Conservation (phyloP, 306 rosid species). For the Cicer cuneatum region DNA sequence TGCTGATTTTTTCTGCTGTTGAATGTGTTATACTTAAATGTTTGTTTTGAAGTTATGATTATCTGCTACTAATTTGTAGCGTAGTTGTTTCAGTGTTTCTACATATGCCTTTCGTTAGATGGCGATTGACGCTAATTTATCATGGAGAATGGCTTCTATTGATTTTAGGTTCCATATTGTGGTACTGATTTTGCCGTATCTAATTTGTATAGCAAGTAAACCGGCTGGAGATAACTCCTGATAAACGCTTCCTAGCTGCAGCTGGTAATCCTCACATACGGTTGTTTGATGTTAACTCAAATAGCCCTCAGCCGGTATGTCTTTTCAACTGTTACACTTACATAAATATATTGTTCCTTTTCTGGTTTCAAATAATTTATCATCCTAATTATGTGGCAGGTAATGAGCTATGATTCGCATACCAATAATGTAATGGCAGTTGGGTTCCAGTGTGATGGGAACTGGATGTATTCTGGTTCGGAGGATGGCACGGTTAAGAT, state of each 20-base stretch:
- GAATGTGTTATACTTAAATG: neutral
- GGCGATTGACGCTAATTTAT: slow-evolving; percentile 15
- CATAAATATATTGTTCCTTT: neutral
- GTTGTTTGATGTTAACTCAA: slow-evolving; percentile 90
- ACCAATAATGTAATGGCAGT: slow-evolving; percentile 96
- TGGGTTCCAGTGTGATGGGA: slow-evolving; percentile 99
- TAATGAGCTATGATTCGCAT: slow-evolving; percentile 95
- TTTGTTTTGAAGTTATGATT: slow-evolving; percentile 6
- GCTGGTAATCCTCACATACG: slow-evolving; percentile 99
- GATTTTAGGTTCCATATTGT: neutral
- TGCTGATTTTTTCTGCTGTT: slow-evolving; percentile 3
- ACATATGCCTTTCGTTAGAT: neutral
- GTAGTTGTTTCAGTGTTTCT: slow-evolving; percentile 27
- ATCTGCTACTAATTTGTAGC: neutral
- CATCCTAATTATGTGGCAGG: slow-evolving; percentile 56
- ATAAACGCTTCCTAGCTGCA: slow-evolving; percentile 88
- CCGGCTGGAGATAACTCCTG: slow-evolving; percentile 96
- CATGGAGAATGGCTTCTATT: slow-evolving; percentile 27
- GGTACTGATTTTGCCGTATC: slow-evolving; percentile 44
- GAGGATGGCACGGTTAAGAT: slow-evolving; percentile 99
- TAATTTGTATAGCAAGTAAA: slow-evolving; percentile 77
- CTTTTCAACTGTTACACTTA: slow-evolving; percentile 18
- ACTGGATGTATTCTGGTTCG: slow-evolving; percentile 99
- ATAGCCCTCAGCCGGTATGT: slow-evolving; percentile 91
- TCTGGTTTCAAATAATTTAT: slow-evolving; percentile 17